phyloP scores from a whole-genome alignment of 2,329 filamentous ascomycete genomes.

The Verticillium nonalfalfae region DNA sequence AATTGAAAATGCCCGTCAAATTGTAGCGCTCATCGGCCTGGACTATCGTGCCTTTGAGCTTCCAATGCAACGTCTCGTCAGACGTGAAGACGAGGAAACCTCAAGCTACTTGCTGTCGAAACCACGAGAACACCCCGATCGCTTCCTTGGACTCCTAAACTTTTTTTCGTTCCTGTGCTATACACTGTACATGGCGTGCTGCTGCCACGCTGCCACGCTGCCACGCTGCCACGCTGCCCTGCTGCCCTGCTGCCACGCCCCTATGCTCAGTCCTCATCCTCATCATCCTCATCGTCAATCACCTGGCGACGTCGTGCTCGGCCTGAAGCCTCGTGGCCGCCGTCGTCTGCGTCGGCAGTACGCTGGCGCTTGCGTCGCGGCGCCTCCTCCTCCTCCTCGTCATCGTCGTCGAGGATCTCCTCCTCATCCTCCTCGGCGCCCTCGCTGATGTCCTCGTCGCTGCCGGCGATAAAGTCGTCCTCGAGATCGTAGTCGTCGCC shows the following conservation, averaged over 20 bases:
- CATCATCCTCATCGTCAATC: slow-evolving; percentile 57
- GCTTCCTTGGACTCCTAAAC: background rate
- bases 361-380: slow-evolving; percentile 42
- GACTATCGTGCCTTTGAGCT: background rate
- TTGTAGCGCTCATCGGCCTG: background rate
- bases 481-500: slow-evolving; percentile 76
- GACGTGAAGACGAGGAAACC: background rate
- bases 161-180: background rate
- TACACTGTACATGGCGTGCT: background rate
- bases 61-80: background rate
- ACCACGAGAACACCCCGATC: background rate
- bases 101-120: background rate
- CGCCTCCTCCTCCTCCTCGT: slow-evolving; percentile 33
- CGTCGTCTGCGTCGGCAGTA: slow-evolving; percentile 41
- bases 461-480: slow-evolving; percentile 71
- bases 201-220: too few species aligned
- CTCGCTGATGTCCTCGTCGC: slow-evolving; percentile 60
- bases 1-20: background rate
- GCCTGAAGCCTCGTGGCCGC: slow-evolving; percentile 40
- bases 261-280: slow-evolving; percentile 22
- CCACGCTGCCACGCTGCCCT: background rate
- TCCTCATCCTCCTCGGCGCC: slow-evolving; percentile 56
- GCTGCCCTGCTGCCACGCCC: too few species aligned
- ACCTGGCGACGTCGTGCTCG: slow-evolving; percentile 47
- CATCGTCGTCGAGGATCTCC: slow-evolving; percentile 47